Evolutionary conservation across 768 basidiomycete genomes (phyloP).

Genomic region (Auriscalpium microsporum): DNA sequence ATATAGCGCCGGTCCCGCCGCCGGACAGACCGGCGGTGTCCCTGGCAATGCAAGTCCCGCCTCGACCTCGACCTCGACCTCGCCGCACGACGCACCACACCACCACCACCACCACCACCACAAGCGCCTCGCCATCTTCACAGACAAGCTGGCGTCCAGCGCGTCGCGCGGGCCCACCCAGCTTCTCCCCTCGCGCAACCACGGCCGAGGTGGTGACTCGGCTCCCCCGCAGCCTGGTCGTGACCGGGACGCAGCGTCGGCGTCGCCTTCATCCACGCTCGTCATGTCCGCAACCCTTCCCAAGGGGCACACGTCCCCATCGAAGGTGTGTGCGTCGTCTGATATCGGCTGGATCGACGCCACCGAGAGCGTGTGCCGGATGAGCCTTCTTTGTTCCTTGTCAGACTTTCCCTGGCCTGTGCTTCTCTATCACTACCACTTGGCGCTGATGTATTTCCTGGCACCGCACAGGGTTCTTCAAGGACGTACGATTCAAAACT

Average conservation of each 20-base stretch:
- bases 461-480: slow-evolving; percentile 34
- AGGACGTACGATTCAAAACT: slow-evolving; percentile 76
- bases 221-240: slow-evolving; percentile 17
- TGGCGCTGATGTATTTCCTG: not conserved
- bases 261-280: slow-evolving; percentile 18
- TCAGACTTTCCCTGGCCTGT: not conserved
- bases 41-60: not conserved
- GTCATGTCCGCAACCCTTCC: slow-evolving; percentile 14
- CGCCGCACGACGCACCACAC: not conserved
- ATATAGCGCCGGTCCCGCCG: not conserved
- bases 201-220: slow-evolving; percentile 15
- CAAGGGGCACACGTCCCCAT: slow-evolving; percentile 23
- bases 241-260: slow-evolving; percentile 16
- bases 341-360: no score
- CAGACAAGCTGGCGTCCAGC: slow-evolving; percentile 17
- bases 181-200: slow-evolving; percentile 11
- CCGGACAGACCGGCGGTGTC: not conserved
- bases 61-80: not conserved
- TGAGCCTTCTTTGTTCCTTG: not conserved
- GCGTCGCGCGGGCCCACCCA: slow-evolving; percentile 11
- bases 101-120: not conserved
- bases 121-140: slow-evolving; percentile 16
- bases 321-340: slow-evolving; percentile 19
- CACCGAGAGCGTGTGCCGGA: not conserved
- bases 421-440: not conserved